Evolutionary conservation across 2,329 filamentous ascomycete genomes (phyloP), one percentile per base, ranked within the genome.

Genomic region (Aspergillus intermedius): DNA sequence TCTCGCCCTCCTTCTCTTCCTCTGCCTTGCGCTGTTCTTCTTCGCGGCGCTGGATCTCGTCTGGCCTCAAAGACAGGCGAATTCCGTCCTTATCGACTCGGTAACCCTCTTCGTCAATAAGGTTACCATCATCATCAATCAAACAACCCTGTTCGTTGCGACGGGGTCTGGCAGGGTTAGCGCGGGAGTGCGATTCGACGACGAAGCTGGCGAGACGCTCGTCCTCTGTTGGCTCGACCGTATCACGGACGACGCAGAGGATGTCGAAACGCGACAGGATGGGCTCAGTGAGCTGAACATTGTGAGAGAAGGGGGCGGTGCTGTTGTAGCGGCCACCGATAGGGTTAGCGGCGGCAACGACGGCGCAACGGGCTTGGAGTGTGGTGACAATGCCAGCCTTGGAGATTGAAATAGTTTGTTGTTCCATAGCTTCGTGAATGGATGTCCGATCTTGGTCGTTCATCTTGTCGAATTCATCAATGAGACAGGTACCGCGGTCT

Each of bases 381-480:
- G 93, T 97, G 1, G 93, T 98, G 40, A 98, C 93, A 52, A 98
- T 98, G 71, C 93, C 93, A 0, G 93, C 93, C 68, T 98, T 98
- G 55, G 90, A 95, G 64, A 98, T 98, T 52, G 91, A 97, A 58
- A 98, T 98, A 1, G 93, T 98, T 73, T 98, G 93, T 71, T 98
- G 93, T 71, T 98, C 93, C 93, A 98, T 98, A 51, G 93, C 93
- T 77, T 98, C 93, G 79, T 98, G 93, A 59, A 98, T 98, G 6
- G 90, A 95, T 1, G 93, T 97, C 56, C 93, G 83, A 69, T 98
- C 93, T 66, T 97, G 90, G 67, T 98, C 93, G 68, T 97, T 97
- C 93, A 98, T 98, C 78, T 98, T 98, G 80, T 98, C 93, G 61
- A 98, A 98, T 71, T 98, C 93, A 62, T 98, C 93, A 54, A 98